Conservation (phyloP, 2,329 filamentous ascomycete genomes). For the Diaporthe velutina region DNA sequence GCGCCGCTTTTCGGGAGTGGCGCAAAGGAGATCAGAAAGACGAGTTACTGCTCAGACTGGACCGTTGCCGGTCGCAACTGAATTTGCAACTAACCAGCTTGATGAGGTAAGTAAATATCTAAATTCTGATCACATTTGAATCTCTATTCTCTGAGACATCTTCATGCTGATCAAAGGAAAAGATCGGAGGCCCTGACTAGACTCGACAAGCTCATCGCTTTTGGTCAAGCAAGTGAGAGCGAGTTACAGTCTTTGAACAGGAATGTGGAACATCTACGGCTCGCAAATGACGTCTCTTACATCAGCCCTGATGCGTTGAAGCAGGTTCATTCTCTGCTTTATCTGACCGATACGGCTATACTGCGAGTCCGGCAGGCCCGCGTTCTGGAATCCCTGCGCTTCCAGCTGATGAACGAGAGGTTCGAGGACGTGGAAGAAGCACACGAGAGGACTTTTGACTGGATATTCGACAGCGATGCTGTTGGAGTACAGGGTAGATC, state of each 20-base stretch:
- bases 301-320: background rate
- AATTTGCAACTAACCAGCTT: background rate
- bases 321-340: constrained; percentile 2
- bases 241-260: background rate
- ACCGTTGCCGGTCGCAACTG: background rate
- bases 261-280: background rate
- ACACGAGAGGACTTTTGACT: background rate
- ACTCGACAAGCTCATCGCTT: background rate
- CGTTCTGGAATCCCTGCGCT: background rate
- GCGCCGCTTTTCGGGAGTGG: background rate
- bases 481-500: background rate
- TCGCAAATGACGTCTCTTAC: background rate
- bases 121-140: background rate
- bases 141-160: background rate
- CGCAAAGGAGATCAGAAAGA: background rate
- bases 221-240: background rate
- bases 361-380: constrained; percentile 4
- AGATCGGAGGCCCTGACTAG: background rate
- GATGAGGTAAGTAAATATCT: background rate
- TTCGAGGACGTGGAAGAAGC: constrained; percentile 1
- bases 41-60: background rate
- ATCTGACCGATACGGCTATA: background rate
- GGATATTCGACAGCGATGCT: background rate
- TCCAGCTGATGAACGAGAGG: background rate
- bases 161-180: background rate